Evolutionary conservation across 805 yeast species (phyloP).

Genomic region (Candida chilensis): DNA sequence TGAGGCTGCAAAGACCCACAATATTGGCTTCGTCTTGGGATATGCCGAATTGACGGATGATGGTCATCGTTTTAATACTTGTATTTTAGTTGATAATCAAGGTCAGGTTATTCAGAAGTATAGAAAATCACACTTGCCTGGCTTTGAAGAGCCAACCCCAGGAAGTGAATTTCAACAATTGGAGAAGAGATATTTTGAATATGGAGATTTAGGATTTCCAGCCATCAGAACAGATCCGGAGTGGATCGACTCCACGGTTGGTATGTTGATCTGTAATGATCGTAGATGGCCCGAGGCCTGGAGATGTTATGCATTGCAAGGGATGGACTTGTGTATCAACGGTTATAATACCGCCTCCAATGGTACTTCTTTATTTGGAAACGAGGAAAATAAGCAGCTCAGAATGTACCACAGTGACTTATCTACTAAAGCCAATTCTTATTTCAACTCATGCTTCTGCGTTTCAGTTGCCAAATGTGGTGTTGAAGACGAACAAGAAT

Average conservation of each 20-base stretch:
- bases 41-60: constrained; percentile 28
- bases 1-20: constrained; percentile 14
- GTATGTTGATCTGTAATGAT: constrained; percentile 28
- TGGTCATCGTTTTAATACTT: constrained; percentile 22
- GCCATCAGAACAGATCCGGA: constrained; percentile 21
- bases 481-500: constrained; percentile 22
- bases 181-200: constrained; percentile 25
- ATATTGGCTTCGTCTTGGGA: constrained; percentile 21
- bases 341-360: constrained; percentile 26
- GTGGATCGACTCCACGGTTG: constrained; percentile 23
- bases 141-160: constrained; percentile 21
- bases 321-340: constrained; percentile 24
- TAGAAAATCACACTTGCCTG: constrained; percentile 27
- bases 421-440: constrained; percentile 20
- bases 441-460: constrained; percentile 21
- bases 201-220: constrained; percentile 24
- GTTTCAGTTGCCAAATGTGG: constrained; percentile 25
- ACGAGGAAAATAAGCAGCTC: constrained; percentile 16
- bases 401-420: constrained; percentile 22
- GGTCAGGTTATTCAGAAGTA: constrained; percentile 19
- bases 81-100: constrained; percentile 16
- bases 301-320: constrained; percentile 27
- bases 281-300: constrained; percentile 33
- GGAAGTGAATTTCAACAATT: constrained; percentile 21
- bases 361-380: constrained; percentile 20